Conservation (phyloP, 2,329 filamentous ascomycete genomes). For the Sclerotinia spermophila region DNA sequence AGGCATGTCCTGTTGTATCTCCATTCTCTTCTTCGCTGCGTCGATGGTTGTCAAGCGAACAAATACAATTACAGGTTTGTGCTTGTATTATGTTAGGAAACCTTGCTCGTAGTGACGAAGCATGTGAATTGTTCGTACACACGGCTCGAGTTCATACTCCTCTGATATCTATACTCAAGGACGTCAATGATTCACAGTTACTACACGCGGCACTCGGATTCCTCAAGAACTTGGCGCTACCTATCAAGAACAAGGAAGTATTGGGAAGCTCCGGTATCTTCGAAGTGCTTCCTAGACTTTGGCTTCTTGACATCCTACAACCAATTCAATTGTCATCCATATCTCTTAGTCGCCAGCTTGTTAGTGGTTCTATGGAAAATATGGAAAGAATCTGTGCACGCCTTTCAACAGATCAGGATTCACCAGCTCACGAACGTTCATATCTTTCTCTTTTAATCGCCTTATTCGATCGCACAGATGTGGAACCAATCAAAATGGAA, state of each 20-base stretch:
- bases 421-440: slow-evolving; percentile 36
- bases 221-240: slow-evolving; percentile 62
- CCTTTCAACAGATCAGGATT: slow-evolving; percentile 39
- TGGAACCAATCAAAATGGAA: slow-evolving; percentile 57
- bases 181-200: slow-evolving; percentile 47
- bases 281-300: slow-evolving; percentile 51
- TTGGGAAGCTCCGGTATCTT: slow-evolving; percentile 48
- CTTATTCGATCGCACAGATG: slow-evolving; percentile 45
- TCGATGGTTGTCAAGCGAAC: slow-evolving; percentile 45
- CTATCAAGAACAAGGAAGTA: slow-evolving; percentile 49
- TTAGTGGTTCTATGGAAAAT: slow-evolving; percentile 52
- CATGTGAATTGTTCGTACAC: slow-evolving; percentile 49
- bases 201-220: slow-evolving; percentile 57
- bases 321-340: slow-evolving; percentile 60
- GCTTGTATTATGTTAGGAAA: slow-evolving; percentile 61
- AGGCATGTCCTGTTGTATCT: slow-evolving; percentile 43
- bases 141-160: slow-evolving; percentile 44
- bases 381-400: slow-evolving; percentile 48
- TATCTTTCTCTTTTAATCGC: slow-evolving; percentile 41
- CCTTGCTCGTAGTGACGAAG: slow-evolving; percentile 55
- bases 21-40: slow-evolving; percentile 43
- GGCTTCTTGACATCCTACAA: slow-evolving; percentile 49
- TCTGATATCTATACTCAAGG: slow-evolving; percentile 45
- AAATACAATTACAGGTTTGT: slow-evolving; percentile 50
- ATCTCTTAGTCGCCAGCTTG: slow-evolving; percentile 54